Conservation (phyloP, 768 basidiomycete species). For the Suillus clintonianus region DNA sequence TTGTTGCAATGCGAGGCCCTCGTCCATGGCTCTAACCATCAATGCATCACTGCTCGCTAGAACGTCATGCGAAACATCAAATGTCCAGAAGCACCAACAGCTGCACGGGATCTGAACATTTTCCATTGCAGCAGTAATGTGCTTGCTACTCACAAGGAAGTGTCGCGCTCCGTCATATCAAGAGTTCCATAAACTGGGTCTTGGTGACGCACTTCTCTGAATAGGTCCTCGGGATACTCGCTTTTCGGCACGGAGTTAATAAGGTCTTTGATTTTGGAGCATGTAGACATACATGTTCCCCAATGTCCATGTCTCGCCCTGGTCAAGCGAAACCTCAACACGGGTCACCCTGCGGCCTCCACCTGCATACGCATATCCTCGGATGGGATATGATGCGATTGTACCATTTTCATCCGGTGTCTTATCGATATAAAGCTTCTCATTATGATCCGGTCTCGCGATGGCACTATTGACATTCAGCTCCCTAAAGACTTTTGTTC, state of each 20-base stretch:
- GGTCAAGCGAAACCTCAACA: constrained; percentile 58
- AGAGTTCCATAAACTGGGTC: constrained; percentile 50
- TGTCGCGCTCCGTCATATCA: constrained; percentile 49
- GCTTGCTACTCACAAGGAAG: constrained; percentile 40
- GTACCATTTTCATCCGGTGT: constrained; percentile 8
- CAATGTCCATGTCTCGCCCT: constrained; percentile 51
- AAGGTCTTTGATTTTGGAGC: neutral
- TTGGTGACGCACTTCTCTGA: constrained; percentile 37
- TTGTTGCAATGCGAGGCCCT: constrained; percentile 49
- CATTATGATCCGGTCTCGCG: constrained; percentile 56
- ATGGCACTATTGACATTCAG: constrained; percentile 63
- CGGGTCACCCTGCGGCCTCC: constrained; percentile 59
- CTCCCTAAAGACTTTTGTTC: constrained; percentile 46
- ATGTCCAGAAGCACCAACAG: constrained; percentile 65
- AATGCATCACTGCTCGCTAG: constrained; percentile 41
- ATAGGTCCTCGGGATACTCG: constrained; percentile 53
- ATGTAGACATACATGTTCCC: constrained; percentile 34
- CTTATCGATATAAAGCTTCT: constrained; percentile 32
- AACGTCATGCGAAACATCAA: constrained; percentile 35
- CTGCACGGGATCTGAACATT: constrained; percentile 4
- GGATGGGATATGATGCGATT: constrained; percentile 37
- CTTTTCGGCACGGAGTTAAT: constrained; percentile 12
- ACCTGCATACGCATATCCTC: constrained; percentile 65
- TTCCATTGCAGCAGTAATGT: neutral
- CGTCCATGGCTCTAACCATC: constrained; percentile 57